Evolutionary conservation across 2,329 filamentous ascomycete species (phyloP).

Genomic region (Albophoma yamanashiensis): DNA sequence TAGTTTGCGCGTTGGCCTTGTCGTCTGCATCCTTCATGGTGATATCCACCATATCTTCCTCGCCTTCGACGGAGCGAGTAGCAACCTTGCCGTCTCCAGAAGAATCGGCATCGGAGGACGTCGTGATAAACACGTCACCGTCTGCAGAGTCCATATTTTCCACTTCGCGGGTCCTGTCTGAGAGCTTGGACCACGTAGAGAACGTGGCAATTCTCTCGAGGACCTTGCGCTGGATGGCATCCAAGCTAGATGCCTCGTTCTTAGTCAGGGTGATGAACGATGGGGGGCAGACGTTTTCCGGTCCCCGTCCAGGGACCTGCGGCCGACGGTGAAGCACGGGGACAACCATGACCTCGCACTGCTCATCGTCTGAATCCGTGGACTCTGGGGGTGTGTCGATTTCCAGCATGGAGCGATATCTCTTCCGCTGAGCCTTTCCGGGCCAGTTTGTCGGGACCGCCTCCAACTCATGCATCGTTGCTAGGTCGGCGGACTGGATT

Average conservation of each 20-base stretch:
- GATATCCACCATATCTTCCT: constrained; percentile 85
- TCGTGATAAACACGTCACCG: constrained; percentile 59
- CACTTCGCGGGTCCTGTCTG: constrained; percentile 32
- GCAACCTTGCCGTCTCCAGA: constrained; percentile 61
- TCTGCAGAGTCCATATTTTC: constrained; percentile 45
- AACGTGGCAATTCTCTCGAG: constrained; percentile 65
- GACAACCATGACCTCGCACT: constrained; percentile 57
- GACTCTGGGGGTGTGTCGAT: constrained; percentile 29
- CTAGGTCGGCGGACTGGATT: constrained; percentile 55
- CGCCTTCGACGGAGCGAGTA: constrained; percentile 71
- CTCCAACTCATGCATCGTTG: constrained; percentile 69
- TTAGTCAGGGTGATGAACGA: constrained; percentile 67
- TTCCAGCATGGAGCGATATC: constrained; percentile 40
- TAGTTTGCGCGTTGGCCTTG: constrained; percentile 19
- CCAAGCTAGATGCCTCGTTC: constrained; percentile 56
- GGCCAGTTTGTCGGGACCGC: constrained; percentile 68
- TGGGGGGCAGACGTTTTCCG: constrained; percentile 31
- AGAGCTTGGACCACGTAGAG: constrained; percentile 58
- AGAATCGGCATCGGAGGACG: constrained; percentile 52
- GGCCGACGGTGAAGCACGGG: constrained; percentile 55
- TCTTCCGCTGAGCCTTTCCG: constrained; percentile 34
- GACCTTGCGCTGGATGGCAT: constrained; percentile 70
- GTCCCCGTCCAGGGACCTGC: constrained; percentile 16
- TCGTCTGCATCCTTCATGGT: constrained; percentile 61
- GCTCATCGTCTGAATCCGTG: constrained; percentile 47